Conservation (phyloP, 2,329 filamentous ascomycete species). For the Colletotrichum cuscutae region DNA sequence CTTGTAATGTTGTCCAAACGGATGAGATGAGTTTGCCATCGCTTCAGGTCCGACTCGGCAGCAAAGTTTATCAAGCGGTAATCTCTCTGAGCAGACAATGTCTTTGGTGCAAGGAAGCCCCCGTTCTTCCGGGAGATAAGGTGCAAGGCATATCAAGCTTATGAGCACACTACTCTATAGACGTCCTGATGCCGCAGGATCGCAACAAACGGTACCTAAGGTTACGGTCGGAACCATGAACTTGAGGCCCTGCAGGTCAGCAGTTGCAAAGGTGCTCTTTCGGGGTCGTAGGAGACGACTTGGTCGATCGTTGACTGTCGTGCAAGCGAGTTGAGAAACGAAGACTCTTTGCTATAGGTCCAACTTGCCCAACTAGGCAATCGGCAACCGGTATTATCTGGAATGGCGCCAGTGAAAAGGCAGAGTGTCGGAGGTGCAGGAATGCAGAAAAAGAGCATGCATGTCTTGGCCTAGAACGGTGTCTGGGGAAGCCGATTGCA, state of each 20-base stretch:
- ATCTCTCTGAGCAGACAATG: not conserved
- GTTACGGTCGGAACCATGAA: not conserved
- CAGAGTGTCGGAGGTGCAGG: constrained; percentile 1
- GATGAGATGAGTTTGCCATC: constrained; percentile 26
- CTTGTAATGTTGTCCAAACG: constrained; percentile 11
- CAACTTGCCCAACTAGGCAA: constrained; percentile 16
- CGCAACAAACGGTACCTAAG: not conserved
- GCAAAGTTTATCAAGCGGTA: constrained; percentile 13
- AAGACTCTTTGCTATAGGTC: not conserved
- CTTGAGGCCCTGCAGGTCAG: not conserved
- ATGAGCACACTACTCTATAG: not conserved
- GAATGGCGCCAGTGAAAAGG: constrained; percentile 8
- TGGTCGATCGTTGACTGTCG: constrained; percentile 7
- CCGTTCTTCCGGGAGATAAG: constrained; percentile 2
- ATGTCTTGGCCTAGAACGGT: constrained; percentile 29
- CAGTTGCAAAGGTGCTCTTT: not conserved
- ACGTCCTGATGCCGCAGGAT: constrained; percentile 3
- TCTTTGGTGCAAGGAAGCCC: constrained; percentile 12
- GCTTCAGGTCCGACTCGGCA: constrained; percentile 13
- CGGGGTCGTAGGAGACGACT: not conserved
- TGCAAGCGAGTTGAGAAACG: not conserved
- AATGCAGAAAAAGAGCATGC: constrained; percentile 20
- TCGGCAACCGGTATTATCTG: not conserved
- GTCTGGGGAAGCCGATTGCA: constrained; percentile 33
- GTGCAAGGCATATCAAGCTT: constrained; percentile 2